A percentile compares a stretch with the other conserved stretches of the same genome.
Evolutionary conservation across 768 basidiomycete species (phyloP).

Genomic region (Tylopilus plumbeoviolaceoides): DNA sequence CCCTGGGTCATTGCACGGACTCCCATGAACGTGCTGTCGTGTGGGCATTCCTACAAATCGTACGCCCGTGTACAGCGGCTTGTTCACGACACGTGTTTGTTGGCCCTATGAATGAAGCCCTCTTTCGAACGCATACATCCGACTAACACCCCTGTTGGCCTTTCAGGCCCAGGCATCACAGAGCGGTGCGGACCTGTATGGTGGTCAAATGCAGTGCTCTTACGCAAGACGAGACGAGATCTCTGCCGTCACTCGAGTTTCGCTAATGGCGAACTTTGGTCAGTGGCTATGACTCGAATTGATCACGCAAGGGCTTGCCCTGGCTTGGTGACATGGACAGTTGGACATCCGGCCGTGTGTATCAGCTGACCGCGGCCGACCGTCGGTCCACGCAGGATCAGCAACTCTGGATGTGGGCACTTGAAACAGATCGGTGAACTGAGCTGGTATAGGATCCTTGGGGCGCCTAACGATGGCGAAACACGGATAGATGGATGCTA

Average conservation of each 20-base stretch:
- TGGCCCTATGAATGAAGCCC: not conserved
- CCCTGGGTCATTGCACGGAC: too few species aligned
- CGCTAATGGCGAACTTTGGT: not conserved
- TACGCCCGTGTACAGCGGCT: not conserved
- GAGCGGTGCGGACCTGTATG: not conserved
- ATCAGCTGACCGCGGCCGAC: not conserved
- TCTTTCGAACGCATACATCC: not conserved
- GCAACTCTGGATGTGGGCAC: not conserved
- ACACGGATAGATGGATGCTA: not conserved
- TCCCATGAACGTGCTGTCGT: not conserved
- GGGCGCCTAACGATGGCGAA: not conserved
- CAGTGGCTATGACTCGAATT: not conserved
- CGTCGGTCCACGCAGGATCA: not conserved
- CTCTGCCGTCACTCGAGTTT: not conserved
- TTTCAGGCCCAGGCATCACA: not conserved
- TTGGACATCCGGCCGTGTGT: not conserved
- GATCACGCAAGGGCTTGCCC: not conserved
- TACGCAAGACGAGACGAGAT: not conserved
- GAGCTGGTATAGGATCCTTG: not conserved
- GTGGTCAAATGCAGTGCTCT: not conserved
- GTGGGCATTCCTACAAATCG: not conserved
- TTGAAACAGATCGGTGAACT: not conserved
- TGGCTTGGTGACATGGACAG: not conserved
- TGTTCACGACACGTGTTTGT: not conserved
- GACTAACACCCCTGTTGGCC: not conserved